These are phyloP conservation scores for Angophora floribunda DNA, from an alignment of 345 rosid genomes.

Conservation along the genomic window DNA sequence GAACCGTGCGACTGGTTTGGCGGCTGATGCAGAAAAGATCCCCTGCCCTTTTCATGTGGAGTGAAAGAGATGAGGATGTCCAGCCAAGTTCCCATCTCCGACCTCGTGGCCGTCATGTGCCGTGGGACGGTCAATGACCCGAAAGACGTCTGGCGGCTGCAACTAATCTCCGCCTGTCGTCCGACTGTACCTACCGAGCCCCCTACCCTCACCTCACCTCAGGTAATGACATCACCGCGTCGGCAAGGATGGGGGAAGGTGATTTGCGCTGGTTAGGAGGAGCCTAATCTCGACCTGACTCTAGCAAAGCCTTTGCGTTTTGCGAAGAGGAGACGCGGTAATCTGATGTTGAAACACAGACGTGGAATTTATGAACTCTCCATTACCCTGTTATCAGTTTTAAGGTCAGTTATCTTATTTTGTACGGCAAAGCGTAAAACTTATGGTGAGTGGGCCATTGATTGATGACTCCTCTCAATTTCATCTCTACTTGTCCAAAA, in stretches of 20 bases:
- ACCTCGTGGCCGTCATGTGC: neutral
- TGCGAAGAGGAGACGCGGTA: neutral
- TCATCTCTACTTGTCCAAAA: neutral
- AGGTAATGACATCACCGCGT: neutral
- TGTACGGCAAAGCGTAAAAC: neutral
- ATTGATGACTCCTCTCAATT: accelerated
- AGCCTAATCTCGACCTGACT: neutral
- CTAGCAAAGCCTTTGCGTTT: neutral
- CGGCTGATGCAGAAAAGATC: neutral
- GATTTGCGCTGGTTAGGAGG: neutral
- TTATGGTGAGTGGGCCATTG: neutral
- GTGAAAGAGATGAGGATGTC: neutral
- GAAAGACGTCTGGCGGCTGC: neutral
- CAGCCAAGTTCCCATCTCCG: neutral
- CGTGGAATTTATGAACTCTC: neutral
- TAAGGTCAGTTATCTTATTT: neutral
- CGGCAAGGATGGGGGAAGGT: neutral
- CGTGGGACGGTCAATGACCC: neutral
- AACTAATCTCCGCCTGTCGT: neutral
- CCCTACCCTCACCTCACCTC: neutral
- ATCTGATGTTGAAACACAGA: neutral
- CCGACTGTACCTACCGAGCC: neutral
- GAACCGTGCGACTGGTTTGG: neutral
- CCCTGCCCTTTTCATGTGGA: neutral
- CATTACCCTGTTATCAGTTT: neutral